phyloP scores from a whole-genome alignment of 2,329 filamentous ascomycete species.

The Trichoderma sp. region DNA sequence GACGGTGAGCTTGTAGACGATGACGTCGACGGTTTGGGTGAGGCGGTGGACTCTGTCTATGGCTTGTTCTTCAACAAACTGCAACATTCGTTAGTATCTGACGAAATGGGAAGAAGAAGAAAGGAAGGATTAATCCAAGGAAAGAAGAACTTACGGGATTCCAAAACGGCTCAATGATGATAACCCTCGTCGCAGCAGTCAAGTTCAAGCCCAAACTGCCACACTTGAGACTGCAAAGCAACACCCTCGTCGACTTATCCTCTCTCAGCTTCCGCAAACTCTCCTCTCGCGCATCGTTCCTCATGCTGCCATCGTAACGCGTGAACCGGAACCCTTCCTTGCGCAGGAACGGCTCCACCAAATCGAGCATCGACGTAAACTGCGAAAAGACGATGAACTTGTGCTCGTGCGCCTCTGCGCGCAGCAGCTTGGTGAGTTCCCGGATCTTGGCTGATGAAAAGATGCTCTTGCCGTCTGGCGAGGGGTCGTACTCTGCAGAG shows the following conservation, averaged over 20 bases:
- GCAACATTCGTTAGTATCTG: neutral
- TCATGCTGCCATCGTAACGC: conserved; percentile 93
- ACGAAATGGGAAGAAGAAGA: no score
- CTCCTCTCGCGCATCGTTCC: conserved; percentile 86
- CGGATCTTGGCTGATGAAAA: conserved; percentile 86
- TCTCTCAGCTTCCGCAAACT: conserved; percentile 74
- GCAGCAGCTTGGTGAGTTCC: conserved; percentile 76
- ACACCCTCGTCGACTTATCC: conserved; percentile 70
- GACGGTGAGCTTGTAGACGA: conserved; percentile 92
- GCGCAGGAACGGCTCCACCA: conserved; percentile 86
- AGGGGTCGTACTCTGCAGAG: conserved; percentile 41
- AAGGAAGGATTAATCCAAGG: neutral
- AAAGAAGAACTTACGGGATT: conserved; percentile 65
- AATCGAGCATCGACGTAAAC: conserved; percentile 96
- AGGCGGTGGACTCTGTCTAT: conserved; percentile 98
- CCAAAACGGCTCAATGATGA: conserved; percentile 98
- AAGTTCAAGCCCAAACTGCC: conserved; percentile 90
- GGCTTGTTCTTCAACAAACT: conserved; percentile 97
- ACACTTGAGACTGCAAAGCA: conserved; percentile 92
- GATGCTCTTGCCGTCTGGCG: conserved; percentile 44
- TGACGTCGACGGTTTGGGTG: conserved; percentile 90
- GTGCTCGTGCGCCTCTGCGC: conserved; percentile 73
- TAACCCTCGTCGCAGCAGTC: conserved; percentile 86
- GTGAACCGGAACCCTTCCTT: conserved; percentile 73
- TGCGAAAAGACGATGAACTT: conserved; percentile 99